Percentiles rank a stretch among this genome's conserved stretches.
phyloP scores from a whole-genome alignment of 352 stramenopile species.

The Phytophthora citrophthora region DNA sequence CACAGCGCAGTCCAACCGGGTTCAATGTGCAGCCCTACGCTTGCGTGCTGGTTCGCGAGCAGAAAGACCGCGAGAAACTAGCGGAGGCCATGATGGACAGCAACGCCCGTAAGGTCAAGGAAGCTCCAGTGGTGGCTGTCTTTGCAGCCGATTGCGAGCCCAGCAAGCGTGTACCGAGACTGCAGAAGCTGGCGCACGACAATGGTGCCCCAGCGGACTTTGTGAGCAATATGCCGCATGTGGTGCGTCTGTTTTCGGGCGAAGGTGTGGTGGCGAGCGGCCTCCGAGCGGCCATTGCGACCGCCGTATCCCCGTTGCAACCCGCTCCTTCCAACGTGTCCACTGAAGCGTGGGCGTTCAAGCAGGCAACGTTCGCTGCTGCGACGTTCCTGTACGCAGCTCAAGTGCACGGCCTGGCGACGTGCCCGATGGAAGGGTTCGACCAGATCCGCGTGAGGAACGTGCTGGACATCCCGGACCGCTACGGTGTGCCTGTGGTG shows the following conservation, averaged over 20 bases:
- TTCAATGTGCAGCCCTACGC: slow-evolving; percentile 88
- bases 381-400: slow-evolving; percentile 76
- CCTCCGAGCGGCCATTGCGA: slow-evolving; percentile 65
- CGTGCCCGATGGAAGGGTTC: slow-evolving; percentile 84
- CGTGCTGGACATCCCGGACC: slow-evolving; percentile 78
- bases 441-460: slow-evolving; percentile 69
- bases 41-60: slow-evolving; percentile 75
- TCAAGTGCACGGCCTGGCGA: slow-evolving; percentile 69
- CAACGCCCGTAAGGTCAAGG: slow-evolving; percentile 76
- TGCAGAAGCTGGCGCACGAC: slow-evolving; percentile 75
- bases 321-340: slow-evolving; percentile 67
- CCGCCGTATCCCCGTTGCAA: slow-evolving; percentile 67
- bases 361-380: slow-evolving; percentile 79
- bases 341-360: slow-evolving; percentile 82
- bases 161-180: slow-evolving; percentile 66
- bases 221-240: slow-evolving; percentile 66
- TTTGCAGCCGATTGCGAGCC: slow-evolving; percentile 85
- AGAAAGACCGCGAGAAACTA: slow-evolving; percentile 70
- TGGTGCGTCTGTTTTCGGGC: slow-evolving; percentile 72
- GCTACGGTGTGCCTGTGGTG: slow-evolving; percentile 78
- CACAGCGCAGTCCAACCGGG: slow-evolving; percentile 73
- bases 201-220: slow-evolving; percentile 51
- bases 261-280: slow-evolving; percentile 65
- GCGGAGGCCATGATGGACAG: slow-evolving; percentile 78
- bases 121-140: slow-evolving; percentile 79